A percentile compares a stretch with the other conserved stretches of the same genome.
Conservation (phyloP, 2,329 filamentous ascomycete genomes). For the Aspergillus uvarum region DNA sequence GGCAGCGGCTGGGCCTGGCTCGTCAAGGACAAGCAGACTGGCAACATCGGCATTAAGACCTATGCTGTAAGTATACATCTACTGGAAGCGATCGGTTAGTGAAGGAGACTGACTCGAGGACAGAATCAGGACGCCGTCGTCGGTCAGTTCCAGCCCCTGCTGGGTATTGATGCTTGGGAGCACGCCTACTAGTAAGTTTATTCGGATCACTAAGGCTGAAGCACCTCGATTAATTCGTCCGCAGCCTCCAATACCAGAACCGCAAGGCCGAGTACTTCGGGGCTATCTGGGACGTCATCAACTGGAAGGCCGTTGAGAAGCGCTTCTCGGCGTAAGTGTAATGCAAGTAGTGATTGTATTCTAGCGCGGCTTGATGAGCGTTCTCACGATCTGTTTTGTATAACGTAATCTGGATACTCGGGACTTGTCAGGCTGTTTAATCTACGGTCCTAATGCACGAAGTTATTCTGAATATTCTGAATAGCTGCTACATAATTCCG, state of each 20-base stretch:
- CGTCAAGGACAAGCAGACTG: constrained; percentile 62
- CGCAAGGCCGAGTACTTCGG: constrained; percentile 94
- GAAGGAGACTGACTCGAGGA: too few species aligned
- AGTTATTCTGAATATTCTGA: not conserved
- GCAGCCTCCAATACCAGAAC: constrained; percentile 86
- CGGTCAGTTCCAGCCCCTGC: constrained; percentile 75
- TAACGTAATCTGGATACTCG: constrained; percentile 7
- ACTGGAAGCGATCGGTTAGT: not conserved
- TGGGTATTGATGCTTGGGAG: constrained; percentile 95
- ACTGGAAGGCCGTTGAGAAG: constrained; percentile 88
- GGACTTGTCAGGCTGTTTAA: constrained; percentile 11
- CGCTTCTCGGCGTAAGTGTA: constrained; percentile 57
- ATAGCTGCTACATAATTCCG: not conserved
- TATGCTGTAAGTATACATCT: constrained; percentile 53
- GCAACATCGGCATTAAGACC: constrained; percentile 59
- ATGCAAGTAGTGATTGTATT: constrained; percentile 6
- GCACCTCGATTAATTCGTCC: constrained; percentile 22
- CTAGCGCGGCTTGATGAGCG: constrained; percentile 17
- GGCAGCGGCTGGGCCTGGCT: constrained; percentile 65
- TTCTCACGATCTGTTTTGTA: constrained; percentile 6
- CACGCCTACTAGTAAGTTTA: constrained; percentile 78
- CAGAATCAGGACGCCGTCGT: constrained; percentile 85
- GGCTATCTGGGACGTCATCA: constrained; percentile 91
- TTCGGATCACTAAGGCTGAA: not conserved
- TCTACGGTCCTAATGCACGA: constrained; percentile 10